Percentiles rank a stretch among this genome's conserved stretches.
Evolutionary conservation across 2,329 filamentous ascomycete genomes (phyloP).

Genomic region (Xylariaceae sp.): DNA sequence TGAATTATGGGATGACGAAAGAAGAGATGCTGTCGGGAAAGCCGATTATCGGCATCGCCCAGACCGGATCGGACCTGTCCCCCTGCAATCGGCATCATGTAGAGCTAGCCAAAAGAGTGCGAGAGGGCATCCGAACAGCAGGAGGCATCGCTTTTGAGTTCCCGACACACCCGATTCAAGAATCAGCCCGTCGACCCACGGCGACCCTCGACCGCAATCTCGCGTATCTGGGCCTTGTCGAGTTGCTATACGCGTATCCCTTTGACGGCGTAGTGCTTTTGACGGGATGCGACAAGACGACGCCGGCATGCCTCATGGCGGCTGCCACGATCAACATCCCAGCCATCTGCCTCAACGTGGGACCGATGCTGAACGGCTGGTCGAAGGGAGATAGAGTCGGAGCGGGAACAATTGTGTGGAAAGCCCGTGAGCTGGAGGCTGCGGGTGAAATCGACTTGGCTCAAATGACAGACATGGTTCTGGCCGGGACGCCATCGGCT

Average conservation of each 20-base stretch:
- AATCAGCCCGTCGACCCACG: slow-evolving; percentile 43
- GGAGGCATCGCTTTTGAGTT: slow-evolving; percentile 50
- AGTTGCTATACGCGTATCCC: slow-evolving; percentile 45
- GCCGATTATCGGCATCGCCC: slow-evolving; percentile 49
- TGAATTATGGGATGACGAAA: slow-evolving; percentile 46
- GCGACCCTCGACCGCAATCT: slow-evolving; percentile 48
- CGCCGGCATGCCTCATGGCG: slow-evolving; percentile 48
- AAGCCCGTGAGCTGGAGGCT: slow-evolving; percentile 44
- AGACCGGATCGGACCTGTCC: slow-evolving; percentile 47
- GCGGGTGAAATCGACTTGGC: slow-evolving; percentile 43
- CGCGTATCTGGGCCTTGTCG: slow-evolving; percentile 44
- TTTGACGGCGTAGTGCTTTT: slow-evolving; percentile 48
- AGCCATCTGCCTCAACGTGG: slow-evolving; percentile 48
- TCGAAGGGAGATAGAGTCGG: slow-evolving; percentile 38
- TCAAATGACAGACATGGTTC: slow-evolving; percentile 43
- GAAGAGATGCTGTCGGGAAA: slow-evolving; percentile 47
- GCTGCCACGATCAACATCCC: slow-evolving; percentile 50
- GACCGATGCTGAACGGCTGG: slow-evolving; percentile 50
- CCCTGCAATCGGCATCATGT: slow-evolving; percentile 49
- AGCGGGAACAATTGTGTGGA: slow-evolving; percentile 45
- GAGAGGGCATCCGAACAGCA: slow-evolving; percentile 46
- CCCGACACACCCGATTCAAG: slow-evolving; percentile 49
- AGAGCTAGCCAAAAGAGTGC: slow-evolving; percentile 45
- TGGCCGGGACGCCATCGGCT: slow-evolving; percentile 38
- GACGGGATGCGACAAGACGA: slow-evolving; percentile 51